Conservation (phyloP, 2,329 filamentous ascomycete species). For the Scorias spongiosa region DNA sequence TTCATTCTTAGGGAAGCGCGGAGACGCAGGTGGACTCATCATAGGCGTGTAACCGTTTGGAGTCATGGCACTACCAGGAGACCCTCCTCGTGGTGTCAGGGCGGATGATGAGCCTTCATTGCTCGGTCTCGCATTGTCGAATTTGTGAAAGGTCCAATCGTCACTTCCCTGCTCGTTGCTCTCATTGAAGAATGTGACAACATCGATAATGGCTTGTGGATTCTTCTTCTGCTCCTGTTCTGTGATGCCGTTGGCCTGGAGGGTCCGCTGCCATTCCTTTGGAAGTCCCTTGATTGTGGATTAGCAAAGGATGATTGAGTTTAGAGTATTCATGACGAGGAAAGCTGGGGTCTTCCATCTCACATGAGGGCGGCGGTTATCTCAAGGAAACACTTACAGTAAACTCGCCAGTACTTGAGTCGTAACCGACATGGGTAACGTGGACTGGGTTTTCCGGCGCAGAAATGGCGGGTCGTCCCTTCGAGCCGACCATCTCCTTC, state of each 20-base stretch:
- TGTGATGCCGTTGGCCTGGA: conserved; percentile 90
- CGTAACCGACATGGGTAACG: conserved; percentile 94
- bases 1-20: conserved; percentile 75
- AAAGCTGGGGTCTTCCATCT: no score
- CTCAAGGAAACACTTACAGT: conserved; percentile 47
- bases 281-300: conserved; percentile 51
- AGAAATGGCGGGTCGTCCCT: conserved; percentile 87
- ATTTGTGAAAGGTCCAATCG: conserved; percentile 88
- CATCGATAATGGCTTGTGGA: conserved; percentile 87
- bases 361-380: background rate
- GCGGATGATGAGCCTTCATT: conserved; percentile 24
- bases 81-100: conserved; percentile 8
- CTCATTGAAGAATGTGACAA: conserved; percentile 94
- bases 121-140: conserved; percentile 62
- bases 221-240: conserved; percentile 93
- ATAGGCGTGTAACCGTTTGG: conserved; percentile 41
- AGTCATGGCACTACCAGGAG: conserved; percentile 13
- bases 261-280: conserved; percentile 92
- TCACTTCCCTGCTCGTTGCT: conserved; percentile 68
- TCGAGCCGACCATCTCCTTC: conserved; percentile 69
- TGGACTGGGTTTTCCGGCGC: conserved; percentile 94
- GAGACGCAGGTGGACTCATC: conserved; percentile 67
- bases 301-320: no score
- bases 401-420: conserved; percentile 90
- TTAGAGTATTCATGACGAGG: no score